phyloP scores from a whole-genome alignment of 345 rosid genomes.

The Triadica sebifera region DNA sequence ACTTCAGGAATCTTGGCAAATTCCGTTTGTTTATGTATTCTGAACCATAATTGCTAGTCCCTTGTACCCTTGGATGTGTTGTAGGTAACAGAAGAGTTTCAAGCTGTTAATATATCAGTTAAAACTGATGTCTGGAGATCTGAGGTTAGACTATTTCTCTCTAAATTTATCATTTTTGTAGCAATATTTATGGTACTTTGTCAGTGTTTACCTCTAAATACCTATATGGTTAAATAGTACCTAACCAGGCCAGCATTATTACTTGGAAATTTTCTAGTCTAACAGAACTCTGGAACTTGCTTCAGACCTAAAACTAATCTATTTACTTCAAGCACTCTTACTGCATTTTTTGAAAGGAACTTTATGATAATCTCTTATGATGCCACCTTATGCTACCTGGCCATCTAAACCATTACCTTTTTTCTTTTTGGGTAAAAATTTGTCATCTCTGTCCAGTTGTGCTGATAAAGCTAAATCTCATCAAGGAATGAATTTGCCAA shows the following conservation, averaged over 20 bases:
- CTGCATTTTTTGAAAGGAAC: background rate
- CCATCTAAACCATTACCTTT: background rate
- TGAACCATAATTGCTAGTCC: conserved; percentile 21
- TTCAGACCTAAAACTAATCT: background rate
- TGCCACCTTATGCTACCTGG: background rate
- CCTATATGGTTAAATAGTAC: background rate
- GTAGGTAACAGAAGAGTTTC: conserved; percentile 87
- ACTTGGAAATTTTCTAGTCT: background rate
- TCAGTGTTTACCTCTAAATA: background rate
- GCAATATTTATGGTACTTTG: conserved; percentile 5
- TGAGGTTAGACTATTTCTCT: conserved; percentile 59
- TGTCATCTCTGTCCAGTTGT: background rate
- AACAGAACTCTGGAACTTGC: background rate
- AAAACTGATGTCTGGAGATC: conserved; percentile 67
- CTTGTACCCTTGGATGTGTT: conserved; percentile 18
- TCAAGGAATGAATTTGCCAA: background rate
- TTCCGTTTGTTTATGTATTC: conserved; percentile 21
- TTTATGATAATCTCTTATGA: background rate
- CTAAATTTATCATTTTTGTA: background rate
- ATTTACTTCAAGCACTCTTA: too few species aligned
- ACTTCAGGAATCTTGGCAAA: conserved; percentile 46
- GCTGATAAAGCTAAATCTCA: background rate
- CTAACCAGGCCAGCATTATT: conserved; percentile 3
- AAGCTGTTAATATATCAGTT: conserved; percentile 86
- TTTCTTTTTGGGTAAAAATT: background rate